phyloP scores from a whole-genome alignment of 1,284 basidiomycete species.

The Lentinula novae-zelandiae region DNA sequence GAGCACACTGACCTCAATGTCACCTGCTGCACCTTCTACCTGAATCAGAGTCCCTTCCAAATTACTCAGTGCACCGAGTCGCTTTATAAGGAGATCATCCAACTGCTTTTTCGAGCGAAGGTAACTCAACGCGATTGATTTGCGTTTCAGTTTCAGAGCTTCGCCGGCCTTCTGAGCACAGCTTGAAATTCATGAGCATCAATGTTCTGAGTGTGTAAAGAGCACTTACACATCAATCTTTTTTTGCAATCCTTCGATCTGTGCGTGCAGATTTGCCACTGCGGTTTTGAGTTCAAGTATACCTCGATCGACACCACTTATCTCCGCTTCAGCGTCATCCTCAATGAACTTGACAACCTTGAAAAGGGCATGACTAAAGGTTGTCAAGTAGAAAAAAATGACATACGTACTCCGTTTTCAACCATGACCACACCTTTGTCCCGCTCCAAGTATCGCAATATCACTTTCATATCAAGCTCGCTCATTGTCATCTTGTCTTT shows the following conservation, averaged over 20 bases:
- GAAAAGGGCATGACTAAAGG: neutral
- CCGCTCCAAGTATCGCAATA: conserved; percentile 76
- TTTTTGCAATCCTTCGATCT: conserved; percentile 62
- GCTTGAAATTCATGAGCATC: conserved; percentile 32
- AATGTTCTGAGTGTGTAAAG: neutral
- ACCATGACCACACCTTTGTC: conserved; percentile 65
- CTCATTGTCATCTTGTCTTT: conserved; percentile 26
- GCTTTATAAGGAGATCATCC: conserved; percentile 74
- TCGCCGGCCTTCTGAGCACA: conserved; percentile 62
- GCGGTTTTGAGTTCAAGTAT: conserved; percentile 75
- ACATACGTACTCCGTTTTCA: conserved; percentile 56
- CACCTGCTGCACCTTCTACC: conserved; percentile 85
- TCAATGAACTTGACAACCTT: conserved; percentile 77
- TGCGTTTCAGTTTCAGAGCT: conserved; percentile 67
- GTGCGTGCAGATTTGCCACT: conserved; percentile 58
- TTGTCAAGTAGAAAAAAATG: neutral
- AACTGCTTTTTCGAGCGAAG: conserved; percentile 79
- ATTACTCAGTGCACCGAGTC: conserved; percentile 70
- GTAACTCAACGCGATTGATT: conserved; percentile 70
- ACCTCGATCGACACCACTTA: conserved; percentile 68
- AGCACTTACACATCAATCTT: conserved; percentile 63
- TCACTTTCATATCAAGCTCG: conserved; percentile 62
- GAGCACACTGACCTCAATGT: conserved; percentile 66
- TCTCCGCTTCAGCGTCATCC: conserved; percentile 33
- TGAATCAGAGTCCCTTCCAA: conserved; percentile 74